Conservation (phyloP, 176 grass and related monocot genomes). For the Phragmites australis region DNA sequence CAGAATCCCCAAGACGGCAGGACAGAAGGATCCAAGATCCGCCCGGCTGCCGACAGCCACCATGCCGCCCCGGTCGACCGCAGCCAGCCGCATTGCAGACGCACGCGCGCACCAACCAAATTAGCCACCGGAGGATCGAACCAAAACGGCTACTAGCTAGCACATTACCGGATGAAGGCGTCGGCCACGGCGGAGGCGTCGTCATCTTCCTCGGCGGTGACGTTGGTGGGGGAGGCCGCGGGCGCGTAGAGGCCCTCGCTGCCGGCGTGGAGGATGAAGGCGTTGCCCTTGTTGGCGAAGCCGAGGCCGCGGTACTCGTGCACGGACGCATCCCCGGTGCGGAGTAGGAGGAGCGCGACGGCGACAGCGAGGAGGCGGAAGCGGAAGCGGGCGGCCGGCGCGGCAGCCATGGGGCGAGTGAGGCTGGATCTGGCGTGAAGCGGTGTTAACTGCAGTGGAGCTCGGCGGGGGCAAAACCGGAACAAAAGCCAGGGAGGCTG, state of each 20-base stretch:
- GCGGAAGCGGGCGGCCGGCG: slow-evolving; percentile 12
- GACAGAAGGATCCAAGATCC: slow-evolving; percentile 35
- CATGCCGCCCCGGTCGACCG: neutral
- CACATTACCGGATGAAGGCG: slow-evolving; percentile 90
- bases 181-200: slow-evolving; percentile 36
- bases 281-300: slow-evolving; percentile 85
- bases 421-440: slow-evolving; percentile 65
- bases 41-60: neutral
- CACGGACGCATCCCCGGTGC: slow-evolving; percentile 68
- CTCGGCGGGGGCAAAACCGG: slow-evolving; percentile 29
- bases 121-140: neutral
- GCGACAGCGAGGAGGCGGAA: slow-evolving; percentile 21
- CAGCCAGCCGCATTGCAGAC: neutral
- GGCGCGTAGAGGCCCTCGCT: slow-evolving; percentile 91
- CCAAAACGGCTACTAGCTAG: neutral
- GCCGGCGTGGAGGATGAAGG: slow-evolving; percentile 87
- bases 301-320: slow-evolving; percentile 74
- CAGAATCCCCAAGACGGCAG: neutral
- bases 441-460: slow-evolving; percentile 7
- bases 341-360: slow-evolving; percentile 35
- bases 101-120: slow-evolving; percentile 1
- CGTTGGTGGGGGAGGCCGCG: slow-evolving; percentile 38
- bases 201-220: slow-evolving; percentile 40
- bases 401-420: slow-evolving; percentile 33
- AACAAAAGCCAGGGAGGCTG: slow-evolving; percentile 25